Conservation (phyloP, 805 yeast species). For the Saturnispora galanensis region DNA sequence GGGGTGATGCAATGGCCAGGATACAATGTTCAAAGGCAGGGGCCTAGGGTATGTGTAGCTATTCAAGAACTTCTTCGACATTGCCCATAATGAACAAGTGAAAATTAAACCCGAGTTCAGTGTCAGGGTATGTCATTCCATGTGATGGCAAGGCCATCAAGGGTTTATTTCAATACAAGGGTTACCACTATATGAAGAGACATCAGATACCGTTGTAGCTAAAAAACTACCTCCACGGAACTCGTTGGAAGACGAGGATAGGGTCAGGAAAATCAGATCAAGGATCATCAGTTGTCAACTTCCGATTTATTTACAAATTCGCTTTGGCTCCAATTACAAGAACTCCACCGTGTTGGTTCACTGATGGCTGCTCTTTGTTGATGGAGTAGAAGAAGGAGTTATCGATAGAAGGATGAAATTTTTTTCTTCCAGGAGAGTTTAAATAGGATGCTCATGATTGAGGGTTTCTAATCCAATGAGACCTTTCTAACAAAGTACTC, state of each 20-base stretch:
- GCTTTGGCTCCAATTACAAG: no score
- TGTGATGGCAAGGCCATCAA: no score
- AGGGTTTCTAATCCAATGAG: slow-evolving; percentile 17
- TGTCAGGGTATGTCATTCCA: not conserved
- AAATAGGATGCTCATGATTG: slow-evolving; percentile 1
- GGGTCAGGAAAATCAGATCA: slow-evolving; percentile 15
- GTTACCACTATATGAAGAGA: not conserved
- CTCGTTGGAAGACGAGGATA: slow-evolving; percentile 18
- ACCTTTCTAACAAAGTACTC: slow-evolving; percentile 50
- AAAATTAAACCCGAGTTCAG: not conserved
- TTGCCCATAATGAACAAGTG: not conserved
- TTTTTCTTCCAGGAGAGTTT: not conserved
- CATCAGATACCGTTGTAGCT: slow-evolving; percentile 34
- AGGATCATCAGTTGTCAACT: slow-evolving; percentile 12
- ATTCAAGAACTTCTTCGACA: slow-evolving; percentile 8
- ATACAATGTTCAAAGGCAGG: slow-evolving; percentile 6
- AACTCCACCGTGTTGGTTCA: no score
- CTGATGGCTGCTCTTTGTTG: no score
- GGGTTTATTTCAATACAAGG: not conserved
- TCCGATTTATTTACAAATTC: not conserved
- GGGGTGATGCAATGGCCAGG: slow-evolving; percentile 2
- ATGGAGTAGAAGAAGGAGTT: not conserved
- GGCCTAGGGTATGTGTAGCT: slow-evolving; percentile 10
- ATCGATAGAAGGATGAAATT: not conserved
- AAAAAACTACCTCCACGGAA: slow-evolving; percentile 15